phyloP scores from a whole-genome alignment of 192 early-diverging fungal genomes.

The Mortierella alpina region DNA sequence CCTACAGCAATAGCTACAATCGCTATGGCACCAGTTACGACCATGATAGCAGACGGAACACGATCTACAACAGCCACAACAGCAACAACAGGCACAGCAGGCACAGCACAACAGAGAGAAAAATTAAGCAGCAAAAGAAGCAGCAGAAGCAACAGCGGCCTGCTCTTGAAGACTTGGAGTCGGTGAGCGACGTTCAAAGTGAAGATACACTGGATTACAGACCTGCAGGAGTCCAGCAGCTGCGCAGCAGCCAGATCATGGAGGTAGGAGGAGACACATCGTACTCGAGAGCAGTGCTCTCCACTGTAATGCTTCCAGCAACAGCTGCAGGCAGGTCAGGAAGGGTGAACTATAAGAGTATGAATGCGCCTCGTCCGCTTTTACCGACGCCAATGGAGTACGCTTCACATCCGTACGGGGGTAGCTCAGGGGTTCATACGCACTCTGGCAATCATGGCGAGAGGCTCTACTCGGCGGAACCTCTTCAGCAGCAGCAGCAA shows the following conservation, averaged over 20 bases:
- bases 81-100: neutral
- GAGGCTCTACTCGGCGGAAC: neutral
- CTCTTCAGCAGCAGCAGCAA: constrained; percentile 3
- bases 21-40: neutral
- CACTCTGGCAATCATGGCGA: neutral
- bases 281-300: constrained; percentile 10
- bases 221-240: too few species aligned
- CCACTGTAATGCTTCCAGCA: constrained; percentile 6
- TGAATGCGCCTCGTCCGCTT: too few species aligned
- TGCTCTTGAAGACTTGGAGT: constrained; percentile 4
- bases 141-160: neutral
- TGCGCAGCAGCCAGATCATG: too few species aligned
- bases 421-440: neutral
- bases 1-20: neutral
- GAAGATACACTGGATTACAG: neutral
- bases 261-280: neutral
- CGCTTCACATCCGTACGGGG: too few species aligned
- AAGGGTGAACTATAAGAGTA: neutral
- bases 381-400: too few species aligned
- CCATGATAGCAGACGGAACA: too few species aligned
- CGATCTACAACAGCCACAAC: neutral
- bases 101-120: neutral
- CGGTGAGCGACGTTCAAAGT: constrained; percentile 2
- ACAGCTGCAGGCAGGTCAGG: neutral
- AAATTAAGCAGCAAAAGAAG: neutral